A percentile compares a stretch with the other conserved stretches of the same genome.
These are phyloP conservation scores for Chaetomium sp. DNA, from an alignment of 2,329 filamentous ascomycete genomes.

Conservation along the genomic window DNA sequence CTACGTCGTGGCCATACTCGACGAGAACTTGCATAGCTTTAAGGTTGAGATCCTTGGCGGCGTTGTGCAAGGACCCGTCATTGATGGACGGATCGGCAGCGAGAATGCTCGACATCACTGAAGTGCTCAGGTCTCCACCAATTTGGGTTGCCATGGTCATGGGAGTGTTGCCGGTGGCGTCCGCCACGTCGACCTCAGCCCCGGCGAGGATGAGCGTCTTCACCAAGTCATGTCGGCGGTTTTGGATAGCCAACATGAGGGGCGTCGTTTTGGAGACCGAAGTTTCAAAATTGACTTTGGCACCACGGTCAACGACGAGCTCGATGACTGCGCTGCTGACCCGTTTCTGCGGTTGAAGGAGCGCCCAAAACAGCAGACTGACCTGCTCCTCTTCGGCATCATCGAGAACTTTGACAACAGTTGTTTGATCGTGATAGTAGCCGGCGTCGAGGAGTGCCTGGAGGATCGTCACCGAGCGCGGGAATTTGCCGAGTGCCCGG, in stretches of 20 bases:
- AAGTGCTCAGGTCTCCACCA: slow-evolving; percentile 55
- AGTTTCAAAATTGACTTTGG: slow-evolving; percentile 61
- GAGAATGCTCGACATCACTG: slow-evolving; percentile 58
- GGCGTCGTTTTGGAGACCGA: slow-evolving; percentile 56
- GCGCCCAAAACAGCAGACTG: slow-evolving; percentile 61
- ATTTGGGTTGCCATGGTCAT: slow-evolving; percentile 61
- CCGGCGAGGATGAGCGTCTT: slow-evolving; percentile 58
- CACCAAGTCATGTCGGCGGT: slow-evolving; percentile 59
- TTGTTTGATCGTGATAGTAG: slow-evolving; percentile 60
- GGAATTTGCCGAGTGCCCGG: slow-evolving; percentile 56
- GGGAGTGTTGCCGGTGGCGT: slow-evolving; percentile 60
- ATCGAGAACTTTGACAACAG: slow-evolving; percentile 47
- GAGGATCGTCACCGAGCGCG: slow-evolving; percentile 56
- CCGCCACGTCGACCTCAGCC: slow-evolving; percentile 61
- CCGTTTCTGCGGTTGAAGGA: slow-evolving; percentile 64
- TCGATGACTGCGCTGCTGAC: slow-evolving; percentile 61
- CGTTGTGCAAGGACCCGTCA: slow-evolving; percentile 68
- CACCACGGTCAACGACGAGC: slow-evolving; percentile 56
- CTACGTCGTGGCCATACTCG: slow-evolving; percentile 61
- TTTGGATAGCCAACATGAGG: slow-evolving; percentile 61
- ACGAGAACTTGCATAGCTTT: slow-evolving; percentile 59
- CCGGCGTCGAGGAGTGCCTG: slow-evolving; percentile 58
- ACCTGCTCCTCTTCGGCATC: slow-evolving; percentile 57
- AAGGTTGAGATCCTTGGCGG: slow-evolving; percentile 60
- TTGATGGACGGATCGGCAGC: slow-evolving; percentile 59